Evolutionary conservation across 176 grass and related monocot genomes (phyloP), one percentile per base, ranked within the genome.

Genomic region (Puya raimondii): DNA sequence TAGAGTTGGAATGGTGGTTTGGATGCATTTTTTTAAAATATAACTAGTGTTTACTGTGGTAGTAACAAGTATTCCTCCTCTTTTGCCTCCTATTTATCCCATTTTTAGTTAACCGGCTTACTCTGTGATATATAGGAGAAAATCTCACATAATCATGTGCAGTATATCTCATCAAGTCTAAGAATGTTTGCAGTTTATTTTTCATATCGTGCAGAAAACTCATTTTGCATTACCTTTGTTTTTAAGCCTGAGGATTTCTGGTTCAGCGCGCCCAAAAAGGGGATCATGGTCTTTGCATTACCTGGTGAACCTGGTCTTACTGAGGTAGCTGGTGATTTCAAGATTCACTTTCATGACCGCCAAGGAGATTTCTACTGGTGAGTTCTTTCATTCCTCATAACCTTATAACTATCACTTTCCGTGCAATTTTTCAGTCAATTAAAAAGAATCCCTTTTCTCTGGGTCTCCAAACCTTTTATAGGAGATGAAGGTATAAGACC

Each of bases 361-460:
- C 90, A 94, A 73, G 95, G 95, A 70, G 90, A 99, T 90, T 94
- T 94, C 69, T 99, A 99, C 80, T 99, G 95, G 95, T 93, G 54
- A 88, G 56, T 22, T 16, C 21, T 61, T 61, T 61, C 10, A 22
- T 61, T 18, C 21, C 16, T 61, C 10, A 20, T 61, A 10, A 20
- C 20, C n/a, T 59, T 42, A 6, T 42, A 42, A 42, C 4, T 5
- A 42, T 7, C 6, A 42, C 33, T 42, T 42, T 42, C 33, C 33
- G 5, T 33, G 29, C 29, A 33, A 33, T 33, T 33, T 33, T 33
- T 33, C 3, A 33, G 29, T 42, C 33, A 42, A 42, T 7, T 42
- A 42, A 7, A 42, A 42, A 42, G 33, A 42, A 42, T 1, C 33
- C 33, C 33, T 42, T 42, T 42, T 42, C 5, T 42, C 33, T 42